These are phyloP conservation scores for Amanita thiersii DNA, from an alignment of 768 basidiomycete species.

Conservation along the genomic window DNA sequence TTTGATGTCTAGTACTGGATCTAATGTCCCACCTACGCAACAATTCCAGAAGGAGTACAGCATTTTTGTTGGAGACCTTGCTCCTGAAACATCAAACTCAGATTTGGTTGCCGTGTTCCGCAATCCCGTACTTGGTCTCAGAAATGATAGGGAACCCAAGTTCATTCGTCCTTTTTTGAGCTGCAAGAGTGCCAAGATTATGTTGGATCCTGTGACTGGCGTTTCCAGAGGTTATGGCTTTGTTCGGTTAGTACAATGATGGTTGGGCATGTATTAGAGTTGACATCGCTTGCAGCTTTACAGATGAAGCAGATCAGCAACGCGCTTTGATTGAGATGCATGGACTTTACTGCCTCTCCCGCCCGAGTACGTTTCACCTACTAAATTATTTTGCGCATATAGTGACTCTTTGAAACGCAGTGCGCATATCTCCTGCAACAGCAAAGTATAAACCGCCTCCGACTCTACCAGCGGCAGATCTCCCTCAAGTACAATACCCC, in stretches of 20 bases:
- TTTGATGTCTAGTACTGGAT: slow-evolving; percentile 14
- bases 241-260: slow-evolving; percentile 51
- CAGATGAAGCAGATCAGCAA: slow-evolving; percentile 82
- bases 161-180: slow-evolving; percentile 84
- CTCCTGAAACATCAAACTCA: slow-evolving; percentile 90
- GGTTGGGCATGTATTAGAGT: slow-evolving; percentile 9
- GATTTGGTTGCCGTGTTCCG: slow-evolving; percentile 92
- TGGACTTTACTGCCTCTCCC: slow-evolving; percentile 80
- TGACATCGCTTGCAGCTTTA: slow-evolving; percentile 48
- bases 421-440: slow-evolving; percentile 87
- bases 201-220: slow-evolving; percentile 86
- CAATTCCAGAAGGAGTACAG: slow-evolving; percentile 83
- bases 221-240: slow-evolving; percentile 90
- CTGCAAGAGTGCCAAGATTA: slow-evolving; percentile 94
- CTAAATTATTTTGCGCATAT: slow-evolving; percentile 17
- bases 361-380: slow-evolving; percentile 59
- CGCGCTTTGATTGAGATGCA: slow-evolving; percentile 90
- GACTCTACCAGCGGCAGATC: slow-evolving; percentile 28
- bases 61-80: slow-evolving; percentile 92
- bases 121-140: slow-evolving; percentile 78
- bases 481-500: slow-evolving; percentile 40
- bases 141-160: slow-evolving; percentile 82
- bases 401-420: slow-evolving; percentile 31
- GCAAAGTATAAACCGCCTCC: slow-evolving; percentile 73
- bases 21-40: slow-evolving; percentile 25